A percentile compares a stretch with the other conserved stretches of the same genome.
phyloP scores from a whole-genome alignment of 768 basidiomycete genomes.

The Austroboletus eburneus region DNA sequence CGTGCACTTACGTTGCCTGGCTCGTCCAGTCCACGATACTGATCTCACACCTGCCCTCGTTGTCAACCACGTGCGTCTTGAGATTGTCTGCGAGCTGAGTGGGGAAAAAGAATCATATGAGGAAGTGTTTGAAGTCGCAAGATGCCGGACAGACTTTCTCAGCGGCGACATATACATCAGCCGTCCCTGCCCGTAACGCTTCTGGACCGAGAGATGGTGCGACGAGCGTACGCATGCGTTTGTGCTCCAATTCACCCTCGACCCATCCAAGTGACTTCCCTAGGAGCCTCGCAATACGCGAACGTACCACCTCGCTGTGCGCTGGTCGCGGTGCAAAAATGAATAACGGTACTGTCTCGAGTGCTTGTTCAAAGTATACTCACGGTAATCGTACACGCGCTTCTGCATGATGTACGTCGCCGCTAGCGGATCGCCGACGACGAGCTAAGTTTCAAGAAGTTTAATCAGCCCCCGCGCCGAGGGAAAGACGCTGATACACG shows the following conservation, averaged over 20 bases:
- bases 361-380: not conserved
- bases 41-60: not conserved
- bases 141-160: not conserved
- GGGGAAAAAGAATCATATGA: not conserved
- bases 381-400: conserved; percentile 8
- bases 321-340: not conserved
- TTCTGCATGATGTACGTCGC: conserved; percentile 7
- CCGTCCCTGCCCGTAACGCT: conserved; percentile 2
- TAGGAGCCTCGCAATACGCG: conserved; percentile 3
- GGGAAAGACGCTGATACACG: too few relatives aligned
- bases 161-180: conserved; percentile 4
- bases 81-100: conserved; percentile 5
- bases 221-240: conserved; percentile 7
- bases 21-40: conserved; percentile 4
- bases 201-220: conserved; percentile 3
- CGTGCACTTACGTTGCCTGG: conserved; percentile 4
- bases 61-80: not conserved
- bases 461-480: too few relatives aligned
- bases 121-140: not conserved
- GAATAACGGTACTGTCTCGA: not conserved
- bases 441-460: not conserved
- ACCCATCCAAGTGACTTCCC: conserved; percentile 8
- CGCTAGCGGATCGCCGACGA: conserved; percentile 5
- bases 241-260: conserved; percentile 7
- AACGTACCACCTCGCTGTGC: conserved; percentile 1